Base-by-base conservation (phyloP, 306 rosid species). In the Ziziphus jujuba region DNA sequence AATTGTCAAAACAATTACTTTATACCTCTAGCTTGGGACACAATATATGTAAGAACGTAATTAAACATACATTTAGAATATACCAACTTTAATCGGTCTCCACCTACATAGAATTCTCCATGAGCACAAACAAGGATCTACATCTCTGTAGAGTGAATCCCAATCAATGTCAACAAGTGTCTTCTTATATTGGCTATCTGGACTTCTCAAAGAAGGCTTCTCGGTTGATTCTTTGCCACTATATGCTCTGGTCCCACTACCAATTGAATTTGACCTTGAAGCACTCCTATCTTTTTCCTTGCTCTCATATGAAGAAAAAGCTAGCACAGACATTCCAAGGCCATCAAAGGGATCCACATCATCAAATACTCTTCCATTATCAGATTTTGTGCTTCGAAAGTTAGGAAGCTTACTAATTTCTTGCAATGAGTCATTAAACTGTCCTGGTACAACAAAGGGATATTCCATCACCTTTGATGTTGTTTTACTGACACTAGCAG, bases 261-360 rank as follows among this genome's bases (percentile, higher is more conserved):
- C 45, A 74, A 73, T 81, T 49, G 65, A 48, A 58, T 86, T 83
- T 69, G 78, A 66, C 76, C 80, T 80, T 54, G 84, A 56, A 72
- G 81, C 85, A 71, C 80, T 84, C 53, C 78, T 78, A 56, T 74
- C 91, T 76, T 76, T 90, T 64, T 67, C 77, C 75, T 71, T 84
- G 73, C 70, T 87, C 72, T 78, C 80, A 67, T 83, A 96, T 3
- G 91, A 79, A 59, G 89, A 83, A 83, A 88, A 84, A 61, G 96
- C 75, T 6, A 96, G 86, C 62, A 85, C 80, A 60, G 99, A 82
- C 76, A 81, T 85, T 38, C 96, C 87, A 75, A 95, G 99, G 66
- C 88, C 87, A 2, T 77, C 90, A 82, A 95, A 95, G 56, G 99
- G 99, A 77, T 95, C 92, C 19, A 82, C 58, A 77, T 87, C 85